Base-by-base conservation (phyloP, 805 yeast species). In the Blastobotrys robertii region DNA sequence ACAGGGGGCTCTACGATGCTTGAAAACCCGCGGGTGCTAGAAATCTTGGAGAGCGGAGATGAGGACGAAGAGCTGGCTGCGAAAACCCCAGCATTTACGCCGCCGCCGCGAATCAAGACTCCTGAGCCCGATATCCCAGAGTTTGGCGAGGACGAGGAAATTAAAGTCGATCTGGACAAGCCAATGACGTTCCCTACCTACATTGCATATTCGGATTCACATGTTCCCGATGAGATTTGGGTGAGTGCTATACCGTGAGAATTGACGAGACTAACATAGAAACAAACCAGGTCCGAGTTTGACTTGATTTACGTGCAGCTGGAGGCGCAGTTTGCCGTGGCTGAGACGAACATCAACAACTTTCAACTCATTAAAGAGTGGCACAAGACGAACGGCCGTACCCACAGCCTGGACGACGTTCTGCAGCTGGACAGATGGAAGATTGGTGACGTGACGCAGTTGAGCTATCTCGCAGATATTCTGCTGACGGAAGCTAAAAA, bases 401-500 rank as follows among this genome's bases (percentile, higher is more conserved):
- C 35, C 3, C 34, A 35, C 10, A 38, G 34, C 11, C n/a, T 37
- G 16, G 44, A 37, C n/a, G 50, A 49, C 30, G 39, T 46, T 11
- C n/a, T 9, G 11, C 28, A 19, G 29, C n/a, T 33, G 16, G 44
- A 42, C 5, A 37, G 29, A 10, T 49, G 52, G 52, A 37, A 39
- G 29, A 40, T 49, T 11, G 38, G 45, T 6, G 42, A 47, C 13
- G 48, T 39, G 6, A 8, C 36, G 5, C 33, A 22, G 4, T 28
- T 49, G 19, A 30, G 39, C 25, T 38, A 37, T 13, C 25, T 44
- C 8, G 31, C 39, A 9, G 52, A 46, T 34, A 12, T 8, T 12
- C 29, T 48, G n/a, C 9, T 25, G 12, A 30, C n/a, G 10, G 14
- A 36, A 11, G 40, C 35, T 2, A 12, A 19, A 3, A 13, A 31